phyloP scores from a whole-genome alignment of 306 rosid genomes.

The Medicago arabica region DNA sequence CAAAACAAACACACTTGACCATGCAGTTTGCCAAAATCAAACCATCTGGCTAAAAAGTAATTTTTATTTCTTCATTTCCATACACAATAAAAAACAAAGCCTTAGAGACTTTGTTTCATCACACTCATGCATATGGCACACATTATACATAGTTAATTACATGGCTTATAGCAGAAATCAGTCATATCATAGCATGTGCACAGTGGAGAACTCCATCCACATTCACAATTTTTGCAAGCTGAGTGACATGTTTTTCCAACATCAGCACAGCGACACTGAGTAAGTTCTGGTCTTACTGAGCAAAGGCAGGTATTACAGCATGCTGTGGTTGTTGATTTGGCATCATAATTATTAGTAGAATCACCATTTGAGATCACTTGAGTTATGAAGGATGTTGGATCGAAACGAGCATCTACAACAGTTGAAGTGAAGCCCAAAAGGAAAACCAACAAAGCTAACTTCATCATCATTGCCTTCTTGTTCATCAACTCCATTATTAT shows the following conservation, averaged over 20 bases:
- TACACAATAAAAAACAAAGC: no score
- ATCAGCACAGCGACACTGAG: neutral
- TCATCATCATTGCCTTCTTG: neutral
- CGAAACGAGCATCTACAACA: constrained; percentile 17
- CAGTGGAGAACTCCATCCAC: no score
- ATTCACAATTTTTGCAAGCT: neutral
- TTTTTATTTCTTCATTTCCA: no score
- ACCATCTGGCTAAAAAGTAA: no score
- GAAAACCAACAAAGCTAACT: neutral
- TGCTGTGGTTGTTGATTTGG: neutral
- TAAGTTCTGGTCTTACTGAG: neutral
- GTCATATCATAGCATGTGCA: constrained; percentile 15
- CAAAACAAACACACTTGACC: no score
- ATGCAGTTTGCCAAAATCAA: no score
- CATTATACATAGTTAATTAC: no score
- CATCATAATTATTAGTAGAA: no score
- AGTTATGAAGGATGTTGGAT: constrained; percentile 1
- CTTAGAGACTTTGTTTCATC: no score
- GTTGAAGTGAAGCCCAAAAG: neutral
- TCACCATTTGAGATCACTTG: neutral
- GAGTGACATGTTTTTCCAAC: constrained; percentile 31
- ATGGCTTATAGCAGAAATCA: neutral
- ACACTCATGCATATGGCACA: no score
- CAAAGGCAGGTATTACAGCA: constrained; percentile 12
- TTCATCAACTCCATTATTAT: neutral